Percentiles rank a stretch among this genome's conserved stretches.
phyloP scores from a whole-genome alignment of 2,329 filamentous ascomycete genomes.

The Ascomycota sp. region DNA sequence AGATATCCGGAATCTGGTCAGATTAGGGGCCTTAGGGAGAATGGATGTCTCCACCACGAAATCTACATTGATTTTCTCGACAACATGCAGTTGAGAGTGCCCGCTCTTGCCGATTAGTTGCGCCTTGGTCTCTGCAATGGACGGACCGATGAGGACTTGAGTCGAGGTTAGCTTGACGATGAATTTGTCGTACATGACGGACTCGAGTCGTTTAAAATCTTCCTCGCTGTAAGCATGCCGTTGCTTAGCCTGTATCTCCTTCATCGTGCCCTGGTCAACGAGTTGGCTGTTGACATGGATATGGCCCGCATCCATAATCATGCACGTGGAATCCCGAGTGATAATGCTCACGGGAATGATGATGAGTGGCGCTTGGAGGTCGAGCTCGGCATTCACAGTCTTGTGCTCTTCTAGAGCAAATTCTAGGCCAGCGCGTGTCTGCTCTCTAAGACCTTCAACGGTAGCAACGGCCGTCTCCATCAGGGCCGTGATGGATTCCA shows the following conservation, averaged over 20 bases:
- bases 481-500: conserved; percentile 92
- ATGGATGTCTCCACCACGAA: conserved; percentile 95
- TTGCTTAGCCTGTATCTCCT: conserved; percentile 80
- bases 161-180: conserved; percentile 82
- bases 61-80: conserved; percentile 93
- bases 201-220: conserved; percentile 73
- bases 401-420: conserved; percentile 96
- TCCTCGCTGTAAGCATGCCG: conserved; percentile 70
- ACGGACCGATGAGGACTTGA: conserved; percentile 84
- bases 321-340: conserved; percentile 56
- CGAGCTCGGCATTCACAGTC: conserved; percentile 88
- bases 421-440: conserved; percentile 86
- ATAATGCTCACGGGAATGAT: conserved; percentile 91
- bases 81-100: conserved; percentile 60
- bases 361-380: conserved; percentile 86
- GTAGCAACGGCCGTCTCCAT: conserved; percentile 93
- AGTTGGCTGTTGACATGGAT: conserved; percentile 86
- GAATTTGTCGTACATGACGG: conserved; percentile 96
- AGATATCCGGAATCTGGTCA: conserved; percentile 80
- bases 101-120: conserved; percentile 53
- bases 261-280: conserved; percentile 76
- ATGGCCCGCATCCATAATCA: conserved; percentile 92
- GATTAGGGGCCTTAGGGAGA: conserved; percentile 79
- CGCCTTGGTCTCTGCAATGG: conserved; percentile 71
- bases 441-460: conserved; percentile 82